Base-by-base conservation (phyloP, 2,329 filamentous ascomycete species). In the Chaetomium sp. region DNA sequence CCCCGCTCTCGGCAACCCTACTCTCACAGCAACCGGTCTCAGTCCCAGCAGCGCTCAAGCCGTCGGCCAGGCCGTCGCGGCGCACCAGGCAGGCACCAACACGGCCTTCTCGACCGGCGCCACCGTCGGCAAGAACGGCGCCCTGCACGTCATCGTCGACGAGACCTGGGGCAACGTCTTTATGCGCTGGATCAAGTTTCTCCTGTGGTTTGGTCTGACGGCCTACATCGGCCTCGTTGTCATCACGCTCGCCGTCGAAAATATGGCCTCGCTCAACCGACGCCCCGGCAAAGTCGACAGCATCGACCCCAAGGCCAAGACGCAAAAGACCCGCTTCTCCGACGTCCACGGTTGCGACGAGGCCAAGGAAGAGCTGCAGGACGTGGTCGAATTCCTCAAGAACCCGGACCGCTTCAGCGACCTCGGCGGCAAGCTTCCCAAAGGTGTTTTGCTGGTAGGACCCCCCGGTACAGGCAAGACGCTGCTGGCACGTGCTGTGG, bases 381-480 rank as follows among this genome's bases (percentile, higher is more conserved):
- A 99, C 72, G 84, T 99, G 52, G 92, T 99, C 48, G 94, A 99
- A 65, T 99, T 99, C 66, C 74, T 99, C 63, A 88, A 91, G 72
- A 91, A 92, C 69, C 95, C 94, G 0, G 89, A 95, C 9, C 89
- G 88, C 67, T 99, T 97, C 74, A 91, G 88, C 47, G 89, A 89
- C 59, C 86, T 99, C 48, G 94, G 94, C 68, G 94, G 94, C 66
- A 96, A 97, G 74, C 82, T 99, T 53, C 94, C 94, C 54, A 99
- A 97, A 74, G 94, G 94, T 77, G 90, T 99, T 57, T 80, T 99
- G 50, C 82, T 99, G 32, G 90, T 96, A 67, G 94, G 94, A 0
- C 94, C 94, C 68, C 94, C 94, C 52, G 94, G 94, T 75, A 99
- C 94, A 59, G 94, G 94, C 74, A 99, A 99, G 76, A 99, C 94